Evolutionary conservation across 441 rosid genomes (phyloP).

Genomic region (Adansonia gregorii): DNA sequence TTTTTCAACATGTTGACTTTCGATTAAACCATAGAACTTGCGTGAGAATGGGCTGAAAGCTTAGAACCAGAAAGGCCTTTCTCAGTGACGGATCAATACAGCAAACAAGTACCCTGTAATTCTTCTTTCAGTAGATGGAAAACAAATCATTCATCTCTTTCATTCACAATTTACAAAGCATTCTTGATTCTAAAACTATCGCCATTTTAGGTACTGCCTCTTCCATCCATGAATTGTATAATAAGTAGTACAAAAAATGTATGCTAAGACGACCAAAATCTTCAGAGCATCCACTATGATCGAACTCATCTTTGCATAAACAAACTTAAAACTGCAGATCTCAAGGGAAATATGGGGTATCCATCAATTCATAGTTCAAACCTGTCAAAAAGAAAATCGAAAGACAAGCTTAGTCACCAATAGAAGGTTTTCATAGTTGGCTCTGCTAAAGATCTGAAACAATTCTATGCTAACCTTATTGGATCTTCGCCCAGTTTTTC

Average conservation of each 20-base stretch:
- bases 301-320: not conserved
- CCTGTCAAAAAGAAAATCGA: conserved; percentile 26
- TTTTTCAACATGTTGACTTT: too few species aligned
- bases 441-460: not conserved
- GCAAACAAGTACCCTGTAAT: too few species aligned
- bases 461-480: conserved; percentile 25
- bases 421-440: too few species aligned
- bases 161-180: conserved; percentile 12
- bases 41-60: too few species aligned
- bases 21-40: too few species aligned
- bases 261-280: not conserved
- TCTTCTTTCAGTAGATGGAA: too few species aligned
- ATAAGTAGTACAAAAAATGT: not conserved
- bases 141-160: too few species aligned
- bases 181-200: conserved; percentile 1
- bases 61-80: too few species aligned
- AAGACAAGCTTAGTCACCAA: not conserved
- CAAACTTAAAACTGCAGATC: not conserved
- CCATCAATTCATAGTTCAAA: conserved; percentile 14
- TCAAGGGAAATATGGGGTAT: not conserved
- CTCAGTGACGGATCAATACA: too few species aligned
- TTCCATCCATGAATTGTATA: not conserved
- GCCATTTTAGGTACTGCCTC: not conserved
- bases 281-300: not conserved
- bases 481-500: conserved; percentile 22